A percentile compares a stretch with the other conserved stretches of the same genome.
Conservation (phyloP, 129 eudicot species). For the Kitagawia praeruptora region DNA sequence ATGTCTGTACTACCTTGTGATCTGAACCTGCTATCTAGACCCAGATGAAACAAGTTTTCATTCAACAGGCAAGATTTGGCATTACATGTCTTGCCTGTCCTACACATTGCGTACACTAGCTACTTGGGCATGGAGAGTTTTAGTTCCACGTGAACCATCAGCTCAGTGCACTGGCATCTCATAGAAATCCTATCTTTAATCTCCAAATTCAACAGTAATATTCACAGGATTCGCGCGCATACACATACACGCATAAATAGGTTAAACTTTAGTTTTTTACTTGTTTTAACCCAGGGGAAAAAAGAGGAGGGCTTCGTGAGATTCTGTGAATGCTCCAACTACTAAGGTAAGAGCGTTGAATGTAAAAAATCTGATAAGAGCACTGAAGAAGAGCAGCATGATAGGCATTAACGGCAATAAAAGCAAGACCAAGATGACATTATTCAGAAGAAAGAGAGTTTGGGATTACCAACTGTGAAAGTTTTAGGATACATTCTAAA, state of each 20-base stretch:
- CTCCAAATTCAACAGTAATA: neutral
- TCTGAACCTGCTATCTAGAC: conserved; percentile 4
- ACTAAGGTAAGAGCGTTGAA: neutral
- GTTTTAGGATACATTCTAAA: neutral
- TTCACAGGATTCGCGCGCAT: neutral
- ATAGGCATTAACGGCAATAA: neutral
- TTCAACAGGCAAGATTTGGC: conserved; percentile 8
- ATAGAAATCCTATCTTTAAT: neutral
- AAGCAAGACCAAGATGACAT: neutral
- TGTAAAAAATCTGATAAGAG: neutral
- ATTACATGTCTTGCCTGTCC: conserved; percentile 3
- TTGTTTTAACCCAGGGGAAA: neutral
- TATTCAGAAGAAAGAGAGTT: neutral
- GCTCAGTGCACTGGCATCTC: conserved; percentile 5
- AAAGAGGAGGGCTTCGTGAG: neutral
- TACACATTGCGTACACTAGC: conserved; percentile 5
- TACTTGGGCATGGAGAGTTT: conserved; percentile 2
- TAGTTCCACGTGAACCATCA: conserved; percentile 9
- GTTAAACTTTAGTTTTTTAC: neutral
- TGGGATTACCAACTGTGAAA: neutral
- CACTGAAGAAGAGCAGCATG: neutral
- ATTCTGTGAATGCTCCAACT: neutral
- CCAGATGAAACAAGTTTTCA: conserved; percentile 6
- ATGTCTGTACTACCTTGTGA: conserved; percentile 2
- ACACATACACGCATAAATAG: neutral